A percentile compares a stretch with the other conserved stretches of the same genome.
These are phyloP conservation scores for Candida sanyiensis DNA, from an alignment of 805 yeast species.

Conservation along the genomic window DNA sequence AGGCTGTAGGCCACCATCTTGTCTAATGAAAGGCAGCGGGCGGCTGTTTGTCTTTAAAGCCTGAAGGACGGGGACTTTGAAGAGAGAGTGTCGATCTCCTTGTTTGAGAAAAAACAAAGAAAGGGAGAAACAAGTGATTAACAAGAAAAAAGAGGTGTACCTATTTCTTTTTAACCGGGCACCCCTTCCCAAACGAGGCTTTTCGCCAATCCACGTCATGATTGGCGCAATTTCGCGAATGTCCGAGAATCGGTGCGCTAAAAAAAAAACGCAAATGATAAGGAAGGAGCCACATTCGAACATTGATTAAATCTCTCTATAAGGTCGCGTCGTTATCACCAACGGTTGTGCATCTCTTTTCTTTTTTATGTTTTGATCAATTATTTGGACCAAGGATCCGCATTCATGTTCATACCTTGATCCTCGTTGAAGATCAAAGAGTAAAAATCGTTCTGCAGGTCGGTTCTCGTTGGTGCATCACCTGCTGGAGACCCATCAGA, in stretches of 20 bases:
- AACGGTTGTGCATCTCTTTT: too few relatives aligned
- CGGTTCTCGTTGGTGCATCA: not conserved
- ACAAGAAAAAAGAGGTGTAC: too few relatives aligned
- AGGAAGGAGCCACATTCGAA: too few relatives aligned
- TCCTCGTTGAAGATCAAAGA: slow-evolving; percentile 42
- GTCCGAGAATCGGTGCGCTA: not conserved
- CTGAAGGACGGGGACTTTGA: too few relatives aligned
- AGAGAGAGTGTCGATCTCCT: too few relatives aligned
- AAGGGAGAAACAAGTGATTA: not conserved
- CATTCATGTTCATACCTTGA: slow-evolving; percentile 7
- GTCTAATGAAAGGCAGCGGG: too few relatives aligned
- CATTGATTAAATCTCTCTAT: too few relatives aligned
- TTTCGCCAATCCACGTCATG: not conserved
- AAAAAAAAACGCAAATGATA: too few relatives aligned
- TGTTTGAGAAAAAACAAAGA: not conserved
- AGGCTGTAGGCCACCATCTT: slow-evolving; percentile 32
- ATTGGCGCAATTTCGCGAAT: not conserved
- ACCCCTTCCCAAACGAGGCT: not conserved
- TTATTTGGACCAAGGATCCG: slow-evolving; percentile 1
- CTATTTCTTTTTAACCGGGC: not conserved
- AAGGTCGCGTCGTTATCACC: too few relatives aligned
- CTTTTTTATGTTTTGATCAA: too few relatives aligned
- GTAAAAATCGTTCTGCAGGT: slow-evolving; percentile 32
- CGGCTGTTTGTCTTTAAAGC: too few relatives aligned
- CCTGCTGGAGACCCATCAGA: too few relatives aligned